Base-by-base conservation (phyloP, 2,329 filamentous ascomycete species). In the Coniochaeta hoffmannii region DNA sequence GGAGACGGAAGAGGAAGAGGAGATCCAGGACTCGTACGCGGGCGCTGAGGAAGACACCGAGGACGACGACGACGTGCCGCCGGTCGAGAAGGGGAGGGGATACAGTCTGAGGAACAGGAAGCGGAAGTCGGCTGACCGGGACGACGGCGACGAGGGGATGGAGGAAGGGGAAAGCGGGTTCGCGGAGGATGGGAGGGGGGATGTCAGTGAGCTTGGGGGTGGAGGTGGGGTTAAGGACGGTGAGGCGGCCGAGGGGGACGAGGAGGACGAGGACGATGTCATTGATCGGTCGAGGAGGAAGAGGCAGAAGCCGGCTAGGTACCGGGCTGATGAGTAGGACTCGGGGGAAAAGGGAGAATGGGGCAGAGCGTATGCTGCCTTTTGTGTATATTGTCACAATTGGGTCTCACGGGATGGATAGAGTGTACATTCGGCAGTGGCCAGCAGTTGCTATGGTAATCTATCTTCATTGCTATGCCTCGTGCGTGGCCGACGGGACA, bases 281-380 rank as follows among this genome's bases (percentile, higher is more conserved):
- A 54, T 55, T 22, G 60, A 61, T 38, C 56, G 59, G 26, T 58
- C 56, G 50, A 56, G 57, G 1, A 41, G 62, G 34, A 63, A 61
- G 57, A 58, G 62, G 8, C 59, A 61, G 55, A 64, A 61, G 53
- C 61, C 61, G 17, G 53, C 57, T 22, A 53, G 62, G 52, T 64
- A 62, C 51, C 53, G 61, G 53, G 51, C 56, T 32, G 60, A 61
- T 12, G 53, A 51, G 26, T 51, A 32, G 35, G 26, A 28, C 3
- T 49, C 44, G 6, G 19, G 19, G 11, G 44, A 19, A 28, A 22
- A 28, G 19, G 19, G 35, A 19, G 12, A 19, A n/a, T 3, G 35
- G 30, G n/a, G n/a, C n/a, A n/a, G n/a, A n/a, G n/a, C n/a, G n/a
- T n/a, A n/a, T n/a, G n/a, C n/a, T n/a, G n/a, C n/a, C n/a, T n/a